phyloP scores from a whole-genome alignment of 2,329 filamentous ascomycete genomes.

The Monosporascus sp. region DNA sequence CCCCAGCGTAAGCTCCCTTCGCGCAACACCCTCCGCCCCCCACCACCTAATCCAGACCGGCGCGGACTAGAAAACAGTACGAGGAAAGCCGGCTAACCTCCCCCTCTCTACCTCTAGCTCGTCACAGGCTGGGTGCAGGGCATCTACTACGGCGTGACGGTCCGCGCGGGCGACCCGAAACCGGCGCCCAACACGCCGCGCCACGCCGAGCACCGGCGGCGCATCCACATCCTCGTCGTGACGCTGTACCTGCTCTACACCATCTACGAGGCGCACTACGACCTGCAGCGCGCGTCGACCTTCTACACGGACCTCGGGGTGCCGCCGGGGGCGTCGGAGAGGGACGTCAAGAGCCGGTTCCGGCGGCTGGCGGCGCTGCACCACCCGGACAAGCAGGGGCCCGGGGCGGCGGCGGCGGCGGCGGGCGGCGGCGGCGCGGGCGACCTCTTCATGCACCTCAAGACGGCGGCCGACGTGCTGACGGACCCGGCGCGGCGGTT shows the following conservation, averaged over 20 bases:
- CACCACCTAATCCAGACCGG: neutral
- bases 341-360: slow-evolving; percentile 78
- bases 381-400: slow-evolving; percentile 79
- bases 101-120: slow-evolving; percentile 46
- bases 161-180: slow-evolving; percentile 82
- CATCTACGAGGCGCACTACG: slow-evolving; percentile 85
- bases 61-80: neutral
- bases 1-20: slow-evolving; percentile 39
- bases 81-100: slow-evolving; percentile 8
- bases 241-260: slow-evolving; percentile 83
- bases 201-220: slow-evolving; percentile 68
- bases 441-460: slow-evolving; percentile 72
- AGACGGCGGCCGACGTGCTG: slow-evolving; percentile 77
- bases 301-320: slow-evolving; percentile 79
- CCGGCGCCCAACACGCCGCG: slow-evolving; percentile 66
- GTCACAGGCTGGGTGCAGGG: slow-evolving; percentile 73
- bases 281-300: slow-evolving; percentile 64
- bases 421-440: slow-evolving; percentile 29
- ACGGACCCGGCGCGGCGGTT: slow-evolving; percentile 72
- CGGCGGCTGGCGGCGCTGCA: slow-evolving; percentile 64
- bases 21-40: slow-evolving; percentile 1
- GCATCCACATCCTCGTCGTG: slow-evolving; percentile 80
- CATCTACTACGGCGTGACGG: slow-evolving; percentile 81
- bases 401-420: slow-evolving; percentile 32
- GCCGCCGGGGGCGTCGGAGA: slow-evolving; percentile 62